phyloP scores from a whole-genome alignment of 1,284 basidiomycete species.

The Ganoderma sinense region DNA sequence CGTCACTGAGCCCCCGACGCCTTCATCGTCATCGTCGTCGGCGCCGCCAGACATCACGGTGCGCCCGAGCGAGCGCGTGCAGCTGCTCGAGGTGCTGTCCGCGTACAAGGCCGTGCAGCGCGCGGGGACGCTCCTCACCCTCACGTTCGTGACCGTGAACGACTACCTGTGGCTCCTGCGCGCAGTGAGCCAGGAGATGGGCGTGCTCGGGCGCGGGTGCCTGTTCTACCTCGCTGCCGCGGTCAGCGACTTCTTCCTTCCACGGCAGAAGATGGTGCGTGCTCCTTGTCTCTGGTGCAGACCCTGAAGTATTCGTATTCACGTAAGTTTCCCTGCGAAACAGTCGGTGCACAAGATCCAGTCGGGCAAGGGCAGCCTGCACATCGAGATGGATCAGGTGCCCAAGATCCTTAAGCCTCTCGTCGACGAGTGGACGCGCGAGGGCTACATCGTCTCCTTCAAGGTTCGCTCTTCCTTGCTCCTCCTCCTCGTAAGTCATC shows the following conservation, averaged over 20 bases:
- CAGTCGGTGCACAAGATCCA: slow-evolving; percentile 99
- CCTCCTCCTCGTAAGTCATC: not conserved
- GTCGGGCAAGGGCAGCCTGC: slow-evolving; percentile 90
- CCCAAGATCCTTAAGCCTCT: slow-evolving; percentile 95
- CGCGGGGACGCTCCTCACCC: slow-evolving; percentile 79
- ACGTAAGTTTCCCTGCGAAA: not conserved
- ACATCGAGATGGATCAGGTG: slow-evolving; percentile 98
- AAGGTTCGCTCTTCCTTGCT: slow-evolving; percentile 64
- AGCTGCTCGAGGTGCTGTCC: slow-evolving; percentile 79
- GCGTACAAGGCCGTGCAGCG: slow-evolving; percentile 85
- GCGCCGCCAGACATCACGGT: slow-evolving; percentile 64
- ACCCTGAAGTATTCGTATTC: not conserved
- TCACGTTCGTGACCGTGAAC: slow-evolving; percentile 95
- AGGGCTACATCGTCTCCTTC: slow-evolving; percentile 95
- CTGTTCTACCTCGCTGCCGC: slow-evolving; percentile 98
- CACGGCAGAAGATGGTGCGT: slow-evolving; percentile 86
- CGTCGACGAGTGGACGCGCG: slow-evolving; percentile 92
- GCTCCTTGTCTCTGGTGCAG: too few species aligned
- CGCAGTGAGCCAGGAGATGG: slow-evolving; percentile 79
- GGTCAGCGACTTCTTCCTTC: slow-evolving; percentile 98
- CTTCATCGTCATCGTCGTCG: slow-evolving; percentile 31
- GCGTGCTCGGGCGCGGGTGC: slow-evolving; percentile 71
- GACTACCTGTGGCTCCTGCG: slow-evolving; percentile 96
- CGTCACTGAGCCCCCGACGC: slow-evolving; percentile 54
- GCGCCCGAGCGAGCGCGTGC: slow-evolving; percentile 63